Evolutionary conservation across 495 filamentous ascomycete genomes (phyloP), one percentile per base, ranked within the genome.

Genomic region (Aspergillus bridgeri): DNA sequence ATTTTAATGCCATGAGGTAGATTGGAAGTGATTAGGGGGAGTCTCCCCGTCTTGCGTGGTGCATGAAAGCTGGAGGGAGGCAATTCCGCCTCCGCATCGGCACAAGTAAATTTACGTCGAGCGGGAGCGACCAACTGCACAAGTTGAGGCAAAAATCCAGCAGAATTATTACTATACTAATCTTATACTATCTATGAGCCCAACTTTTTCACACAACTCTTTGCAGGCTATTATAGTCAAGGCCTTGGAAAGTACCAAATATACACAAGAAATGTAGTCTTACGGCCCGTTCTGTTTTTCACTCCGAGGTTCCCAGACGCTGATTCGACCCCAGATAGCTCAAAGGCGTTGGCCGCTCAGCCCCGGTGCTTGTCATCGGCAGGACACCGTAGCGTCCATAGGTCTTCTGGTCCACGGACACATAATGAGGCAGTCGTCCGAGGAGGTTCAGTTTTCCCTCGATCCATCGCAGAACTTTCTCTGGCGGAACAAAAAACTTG

Each of bases 331-430:
- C 86, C 45, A 85, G 67, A 59, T 84, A 81, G 48, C 76, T 81
- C 74, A 88, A 71, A 0, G 83, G 77, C n/a, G 81, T 75, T 50
- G 71, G 69, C 44, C 69, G 66, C 48, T 80, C 80, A n/a, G 61
- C 67, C 22, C 57, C 60, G 5, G 67, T 45, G 20, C 67, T 77
- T 25, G 75, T 78, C 0, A 84, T 83, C 2, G 92, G 92, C 20
- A 97, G 75, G 18, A 97, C 89, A 0, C 92, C 92, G 66, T 93
- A 96, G 48, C 92, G 81, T n/a, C 92, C 92, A 65, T 91, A 95
- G n/a, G 89, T 95, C 81, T 95, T 96, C 68, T 96, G 92, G 65
- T 97, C 92, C 13, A 97, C 84, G 19, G 88, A 92, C 17, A 97
- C 86, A 65, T 95, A 97, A 71, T 93, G 88, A 17, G 92, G 91